Percentiles rank a stretch among this genome's conserved stretches.
Conservation (phyloP, 257 asterid species). For the Rehmannia glutinosa region DNA sequence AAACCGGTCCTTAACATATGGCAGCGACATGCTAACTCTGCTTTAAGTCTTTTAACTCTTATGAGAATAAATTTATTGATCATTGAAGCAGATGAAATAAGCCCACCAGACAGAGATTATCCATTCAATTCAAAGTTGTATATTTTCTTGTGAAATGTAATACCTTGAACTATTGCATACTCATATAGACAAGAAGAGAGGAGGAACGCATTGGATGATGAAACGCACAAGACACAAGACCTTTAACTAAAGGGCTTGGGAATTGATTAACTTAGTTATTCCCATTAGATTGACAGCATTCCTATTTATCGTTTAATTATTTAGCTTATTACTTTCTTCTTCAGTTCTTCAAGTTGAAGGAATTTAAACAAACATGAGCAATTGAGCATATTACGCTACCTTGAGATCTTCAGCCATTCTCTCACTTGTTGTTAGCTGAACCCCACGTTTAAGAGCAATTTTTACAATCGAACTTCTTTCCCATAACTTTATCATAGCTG, state of each 20-base stretch:
- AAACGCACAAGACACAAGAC: neutral
- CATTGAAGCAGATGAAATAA: no score
- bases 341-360: neutral
- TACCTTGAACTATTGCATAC: no score
- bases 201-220: neutral
- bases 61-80: no score
- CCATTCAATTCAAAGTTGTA: no score
- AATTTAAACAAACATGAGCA: neutral
- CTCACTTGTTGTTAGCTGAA: conserved; percentile 95
- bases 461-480: conserved; percentile 86
- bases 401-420: conserved; percentile 99
- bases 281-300: neutral
- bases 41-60: no score
- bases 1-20: no score
- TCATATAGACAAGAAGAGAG: no score
- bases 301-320: neutral
- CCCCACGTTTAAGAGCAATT: conserved; percentile 90
- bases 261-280: neutral
- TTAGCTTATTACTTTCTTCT: neutral
- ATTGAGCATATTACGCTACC: conserved; percentile 39
- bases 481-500: conserved; percentile 92
- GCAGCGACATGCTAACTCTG: no score
- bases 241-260: neutral
- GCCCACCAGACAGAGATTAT: no score
- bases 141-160: no score